Conservation (phyloP, 352 stramenopile species). For the Globisporangium spiculum region DNA sequence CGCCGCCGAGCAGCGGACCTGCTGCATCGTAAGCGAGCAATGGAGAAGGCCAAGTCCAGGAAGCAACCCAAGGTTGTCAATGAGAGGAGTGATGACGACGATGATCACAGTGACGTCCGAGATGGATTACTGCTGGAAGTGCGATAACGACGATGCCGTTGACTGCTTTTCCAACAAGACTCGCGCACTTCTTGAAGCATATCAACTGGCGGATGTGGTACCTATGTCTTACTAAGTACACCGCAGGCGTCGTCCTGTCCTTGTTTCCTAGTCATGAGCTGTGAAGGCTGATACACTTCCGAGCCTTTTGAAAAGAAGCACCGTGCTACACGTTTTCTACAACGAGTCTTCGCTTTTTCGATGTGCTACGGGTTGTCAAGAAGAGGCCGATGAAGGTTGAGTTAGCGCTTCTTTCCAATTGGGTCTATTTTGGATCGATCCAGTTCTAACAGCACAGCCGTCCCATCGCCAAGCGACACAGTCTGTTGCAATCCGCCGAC, state of each 20-base stretch:
- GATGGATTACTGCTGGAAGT: conserved; percentile 1
- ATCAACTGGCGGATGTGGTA: no score
- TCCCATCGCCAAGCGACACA: neutral
- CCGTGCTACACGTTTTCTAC: no score
- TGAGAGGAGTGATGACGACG: neutral
- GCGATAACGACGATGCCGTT: neutral
- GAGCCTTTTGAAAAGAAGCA: no score
- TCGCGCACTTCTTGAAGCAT: no score
- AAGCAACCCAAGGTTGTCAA: neutral
- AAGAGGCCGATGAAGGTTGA: neutral
- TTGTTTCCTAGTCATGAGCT: no score
- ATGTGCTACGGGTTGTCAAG: no score
- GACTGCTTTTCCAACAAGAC: no score
- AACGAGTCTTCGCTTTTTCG: neutral
- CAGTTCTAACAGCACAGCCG: neutral
- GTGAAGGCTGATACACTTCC: no score
- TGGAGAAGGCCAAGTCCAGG: neutral
- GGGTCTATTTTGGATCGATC: conserved; percentile 1
- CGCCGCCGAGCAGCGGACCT: neutral
- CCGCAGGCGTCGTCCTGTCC: no score
- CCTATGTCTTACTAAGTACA: no score
- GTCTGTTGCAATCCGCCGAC: neutral
- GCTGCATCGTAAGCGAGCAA: neutral
- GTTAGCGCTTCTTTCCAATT: neutral
- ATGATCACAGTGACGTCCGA: neutral